Evolutionary conservation across 805 yeast genomes (phyloP).

Genomic region (Saccharomycopsis olivae): DNA sequence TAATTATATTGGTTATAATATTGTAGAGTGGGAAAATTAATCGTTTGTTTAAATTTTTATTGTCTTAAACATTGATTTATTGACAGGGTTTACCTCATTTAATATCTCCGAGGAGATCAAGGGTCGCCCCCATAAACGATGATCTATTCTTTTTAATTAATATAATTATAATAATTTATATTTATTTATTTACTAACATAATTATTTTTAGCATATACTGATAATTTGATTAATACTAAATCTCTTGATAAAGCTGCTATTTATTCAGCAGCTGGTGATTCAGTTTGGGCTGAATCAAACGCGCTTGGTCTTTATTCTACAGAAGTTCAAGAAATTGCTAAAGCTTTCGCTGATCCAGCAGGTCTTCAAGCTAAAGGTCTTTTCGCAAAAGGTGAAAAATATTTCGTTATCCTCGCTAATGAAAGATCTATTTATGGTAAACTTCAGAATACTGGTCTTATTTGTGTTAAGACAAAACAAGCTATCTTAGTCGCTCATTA

Average conservation of each 20-base stretch:
- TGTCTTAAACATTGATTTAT: too few species aligned
- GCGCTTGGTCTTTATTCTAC: constrained; percentile 50
- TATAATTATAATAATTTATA: too few species aligned
- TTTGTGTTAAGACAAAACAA: constrained; percentile 89
- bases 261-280: constrained; percentile 89
- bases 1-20: too few species aligned
- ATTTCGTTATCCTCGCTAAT: constrained; percentile 81
- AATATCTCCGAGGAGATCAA: too few species aligned
- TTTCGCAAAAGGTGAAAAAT: constrained; percentile 76
- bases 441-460: constrained; percentile 76
- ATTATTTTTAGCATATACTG: constrained; percentile 71
- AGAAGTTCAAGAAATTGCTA: constrained; percentile 66
- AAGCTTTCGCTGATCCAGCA: constrained; percentile 72
- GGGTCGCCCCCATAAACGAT: too few species aligned
- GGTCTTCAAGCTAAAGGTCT: constrained; percentile 78
- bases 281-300: constrained; percentile 84
- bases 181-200: neutral
- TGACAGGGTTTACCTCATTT: too few species aligned
- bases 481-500: constrained; percentile 91
- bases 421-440: constrained; percentile 92
- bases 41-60: too few species aligned
- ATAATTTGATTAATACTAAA: constrained; percentile 78
- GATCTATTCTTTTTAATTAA: too few species aligned
- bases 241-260: constrained; percentile 88
- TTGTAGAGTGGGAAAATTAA: too few species aligned